phyloP scores from a whole-genome alignment of 441 rosid species.

The Metrosideros polymorpha region DNA sequence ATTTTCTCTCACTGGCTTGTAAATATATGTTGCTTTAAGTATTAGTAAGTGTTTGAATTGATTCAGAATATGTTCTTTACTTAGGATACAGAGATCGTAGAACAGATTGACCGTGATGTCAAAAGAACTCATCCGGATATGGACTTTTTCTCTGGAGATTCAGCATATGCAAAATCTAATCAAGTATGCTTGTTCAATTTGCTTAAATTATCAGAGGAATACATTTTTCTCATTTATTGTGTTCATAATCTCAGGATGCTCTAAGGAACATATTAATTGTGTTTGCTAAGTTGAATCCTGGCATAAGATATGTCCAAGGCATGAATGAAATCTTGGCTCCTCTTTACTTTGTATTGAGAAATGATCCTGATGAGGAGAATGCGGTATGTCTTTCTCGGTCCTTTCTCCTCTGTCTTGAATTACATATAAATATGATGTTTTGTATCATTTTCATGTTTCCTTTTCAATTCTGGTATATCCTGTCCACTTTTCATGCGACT shows the following conservation, averaged over 20 bases:
- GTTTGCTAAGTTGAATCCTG: constrained; percentile 98
- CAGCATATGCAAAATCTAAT: constrained; percentile 61
- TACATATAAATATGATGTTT: background rate
- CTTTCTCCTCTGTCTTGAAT: background rate
- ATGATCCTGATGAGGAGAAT: constrained; percentile 78
- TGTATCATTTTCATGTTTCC: background rate
- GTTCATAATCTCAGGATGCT: constrained; percentile 55
- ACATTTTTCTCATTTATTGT: constrained; percentile 6
- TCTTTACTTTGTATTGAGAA: constrained; percentile 69
- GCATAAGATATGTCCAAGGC: constrained; percentile 98
- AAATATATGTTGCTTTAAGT: background rate
- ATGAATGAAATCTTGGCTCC: constrained; percentile 98
- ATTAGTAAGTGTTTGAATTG: background rate
- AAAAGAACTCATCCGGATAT: constrained; percentile 95
- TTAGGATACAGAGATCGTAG: constrained; percentile 80
- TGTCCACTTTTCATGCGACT: background rate
- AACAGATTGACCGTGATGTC: constrained; percentile 94
- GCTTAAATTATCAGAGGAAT: background rate
- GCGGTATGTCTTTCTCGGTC: constrained; percentile 32
- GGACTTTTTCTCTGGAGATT: constrained; percentile 83
- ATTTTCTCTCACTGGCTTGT: background rate
- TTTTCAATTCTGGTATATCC: background rate
- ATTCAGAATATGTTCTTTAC: background rate
- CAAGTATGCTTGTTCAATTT: constrained; percentile 37
- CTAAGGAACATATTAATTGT: constrained; percentile 67